phyloP scores from a whole-genome alignment of 768 basidiomycete species.

The Tulasnella sp. region DNA sequence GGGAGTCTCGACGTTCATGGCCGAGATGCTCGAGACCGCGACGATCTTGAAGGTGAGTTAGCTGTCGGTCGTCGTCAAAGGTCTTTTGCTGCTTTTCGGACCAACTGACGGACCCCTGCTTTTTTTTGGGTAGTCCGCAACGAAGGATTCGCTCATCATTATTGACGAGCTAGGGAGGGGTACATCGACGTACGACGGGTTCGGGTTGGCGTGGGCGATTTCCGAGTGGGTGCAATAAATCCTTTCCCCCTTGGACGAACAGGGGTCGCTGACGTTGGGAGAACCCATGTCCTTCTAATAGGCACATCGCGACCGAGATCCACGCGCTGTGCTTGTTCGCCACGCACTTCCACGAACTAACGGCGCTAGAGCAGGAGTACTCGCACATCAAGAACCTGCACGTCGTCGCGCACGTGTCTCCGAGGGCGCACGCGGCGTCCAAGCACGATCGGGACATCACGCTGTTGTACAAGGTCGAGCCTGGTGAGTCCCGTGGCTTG shows the following conservation, averaged over 20 bases:
- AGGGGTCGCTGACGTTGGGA: too few species aligned
- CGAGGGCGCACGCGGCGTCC: conserved; percentile 27
- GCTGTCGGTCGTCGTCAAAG: too few species aligned
- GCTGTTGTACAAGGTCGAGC: conserved; percentile 58
- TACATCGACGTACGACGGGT: conserved; percentile 95
- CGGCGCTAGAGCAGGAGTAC: conserved; percentile 77
- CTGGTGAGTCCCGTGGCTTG: too few species aligned
- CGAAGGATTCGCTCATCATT: conserved; percentile 85
- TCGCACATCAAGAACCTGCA: conserved; percentile 87
- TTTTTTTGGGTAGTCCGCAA: conserved; percentile 85
- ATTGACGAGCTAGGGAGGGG: conserved; percentile 96
- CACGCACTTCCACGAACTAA: conserved; percentile 96
- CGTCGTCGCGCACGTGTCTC: conserved; percentile 82
- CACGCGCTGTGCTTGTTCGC: conserved; percentile 94
- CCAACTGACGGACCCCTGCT: too few species aligned
- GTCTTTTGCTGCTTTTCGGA: background rate
- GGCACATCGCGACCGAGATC: conserved; percentile 87
- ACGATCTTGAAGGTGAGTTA: conserved; percentile 70
- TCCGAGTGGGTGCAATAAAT: conserved; percentile 61
- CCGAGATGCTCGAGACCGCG: conserved; percentile 98
- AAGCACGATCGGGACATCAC: conserved; percentile 65
- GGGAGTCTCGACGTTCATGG: conserved; percentile 98
- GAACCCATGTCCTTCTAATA: conserved; percentile 29
- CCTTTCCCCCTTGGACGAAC: too few species aligned
- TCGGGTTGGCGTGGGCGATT: conserved; percentile 97